phyloP scores from a whole-genome alignment of 140 eudicot genomes.

The Cichorium intybus region DNA sequence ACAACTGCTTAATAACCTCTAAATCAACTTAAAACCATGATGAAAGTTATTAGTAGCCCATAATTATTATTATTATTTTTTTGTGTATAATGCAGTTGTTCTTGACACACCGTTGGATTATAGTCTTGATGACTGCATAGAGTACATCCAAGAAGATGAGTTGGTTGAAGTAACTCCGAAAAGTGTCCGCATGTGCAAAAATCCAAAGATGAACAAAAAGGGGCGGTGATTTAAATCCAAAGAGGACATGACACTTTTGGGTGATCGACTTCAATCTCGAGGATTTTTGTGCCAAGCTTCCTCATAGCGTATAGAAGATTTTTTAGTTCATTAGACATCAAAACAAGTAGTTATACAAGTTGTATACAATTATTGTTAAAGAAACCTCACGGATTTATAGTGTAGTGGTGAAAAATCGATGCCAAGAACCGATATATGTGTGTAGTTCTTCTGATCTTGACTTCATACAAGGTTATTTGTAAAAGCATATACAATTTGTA shows the following conservation, averaged over 20 bases:
- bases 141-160: conserved; percentile 97
- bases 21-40: too few species aligned
- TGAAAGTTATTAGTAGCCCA: too few species aligned
- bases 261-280: conserved; percentile 10
- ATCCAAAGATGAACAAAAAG: conserved; percentile 44
- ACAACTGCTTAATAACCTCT: background rate
- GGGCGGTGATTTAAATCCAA: conserved; percentile 6
- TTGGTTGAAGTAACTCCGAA: conserved; percentile 80
- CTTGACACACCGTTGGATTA: conserved; percentile 88
- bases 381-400: conserved; percentile 4
- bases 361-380: conserved; percentile 9
- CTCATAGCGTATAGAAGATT: conserved; percentile 14
- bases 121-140: conserved; percentile 96
- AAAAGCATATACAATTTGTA: conserved; percentile 10
- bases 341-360: background rate
- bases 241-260: background rate
- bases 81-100: conserved; percentile 54
- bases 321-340: conserved; percentile 15
- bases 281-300: conserved; percentile 15
- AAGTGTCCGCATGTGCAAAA: conserved; percentile 75
- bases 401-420: conserved; percentile 6
- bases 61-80: too few species aligned
- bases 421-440: background rate
- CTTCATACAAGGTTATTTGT: conserved; percentile 1
- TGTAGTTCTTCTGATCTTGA: conserved; percentile 14